Evolutionary conservation across 305 asterid genomes (phyloP).

Genomic region (Fraxinus nigra): DNA sequence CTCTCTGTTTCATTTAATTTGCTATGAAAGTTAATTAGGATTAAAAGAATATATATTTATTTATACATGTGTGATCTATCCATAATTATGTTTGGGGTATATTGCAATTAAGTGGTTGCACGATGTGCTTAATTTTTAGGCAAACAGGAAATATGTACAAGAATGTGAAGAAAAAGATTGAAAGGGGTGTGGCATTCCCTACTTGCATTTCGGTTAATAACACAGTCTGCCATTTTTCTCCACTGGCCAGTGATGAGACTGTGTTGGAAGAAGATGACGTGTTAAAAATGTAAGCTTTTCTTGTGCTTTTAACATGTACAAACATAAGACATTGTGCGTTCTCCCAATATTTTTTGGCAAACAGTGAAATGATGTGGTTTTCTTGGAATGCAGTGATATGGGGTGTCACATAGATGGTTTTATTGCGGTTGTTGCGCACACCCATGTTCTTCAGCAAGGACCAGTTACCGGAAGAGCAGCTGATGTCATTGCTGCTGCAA

Average conservation of each 20-base stretch:
- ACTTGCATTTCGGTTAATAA: slow-evolving; percentile 74
- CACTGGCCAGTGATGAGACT: slow-evolving; percentile 56
- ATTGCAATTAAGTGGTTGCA: neutral
- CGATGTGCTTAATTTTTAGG: slow-evolving; percentile 25
- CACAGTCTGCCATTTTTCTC: slow-evolving; percentile 72
- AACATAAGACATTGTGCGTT: neutral
- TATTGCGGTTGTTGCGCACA: slow-evolving; percentile 73
- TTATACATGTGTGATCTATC: neutral
- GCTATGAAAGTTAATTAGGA: neutral
- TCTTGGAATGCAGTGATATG: slow-evolving; percentile 55
- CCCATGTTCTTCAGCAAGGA: slow-evolving; percentile 71
- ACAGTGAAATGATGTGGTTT: neutral
- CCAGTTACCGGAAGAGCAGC: slow-evolving; percentile 74
- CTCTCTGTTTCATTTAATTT: slow-evolving; percentile 4
- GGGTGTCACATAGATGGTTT: slow-evolving; percentile 87
- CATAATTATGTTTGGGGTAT: neutral
- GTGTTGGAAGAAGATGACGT: slow-evolving; percentile 60
- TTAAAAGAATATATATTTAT: neutral
- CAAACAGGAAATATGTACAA: slow-evolving; percentile 76
- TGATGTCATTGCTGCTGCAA: slow-evolving; percentile 78
- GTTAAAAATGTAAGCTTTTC: slow-evolving; percentile 51
- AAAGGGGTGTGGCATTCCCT: slow-evolving; percentile 74
- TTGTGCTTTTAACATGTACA: neutral
- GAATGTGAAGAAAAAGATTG: slow-evolving; percentile 75
- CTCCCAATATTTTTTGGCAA: neutral